phyloP scores from a whole-genome alignment of 768 basidiomycete species.

The Mycena olivaceomarginata region DNA sequence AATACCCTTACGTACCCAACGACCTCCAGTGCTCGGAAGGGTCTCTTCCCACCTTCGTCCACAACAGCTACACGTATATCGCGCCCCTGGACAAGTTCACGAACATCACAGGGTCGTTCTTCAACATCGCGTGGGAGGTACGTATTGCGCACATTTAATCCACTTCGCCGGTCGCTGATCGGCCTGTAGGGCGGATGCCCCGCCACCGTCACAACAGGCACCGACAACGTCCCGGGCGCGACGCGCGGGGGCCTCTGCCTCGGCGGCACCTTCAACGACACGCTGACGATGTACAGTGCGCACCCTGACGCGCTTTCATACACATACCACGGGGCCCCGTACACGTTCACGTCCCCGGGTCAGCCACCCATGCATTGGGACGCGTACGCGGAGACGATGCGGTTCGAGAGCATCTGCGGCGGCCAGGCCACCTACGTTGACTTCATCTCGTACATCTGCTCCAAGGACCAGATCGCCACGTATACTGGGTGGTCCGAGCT shows the following conservation, averaged over 20 bases:
- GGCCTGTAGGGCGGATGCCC: no score
- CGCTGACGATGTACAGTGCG: no score
- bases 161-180: no score
- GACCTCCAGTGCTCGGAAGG: no score
- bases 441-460: slow-evolving; percentile 27
- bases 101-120: slow-evolving; percentile 36
- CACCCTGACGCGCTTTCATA: no score
- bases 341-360: slow-evolving; percentile 17
- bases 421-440: slow-evolving; percentile 39
- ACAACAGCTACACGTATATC: slow-evolving; percentile 21
- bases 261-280: no score
- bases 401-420: slow-evolving; percentile 22
- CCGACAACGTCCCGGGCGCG: no score
- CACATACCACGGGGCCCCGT: background rate
- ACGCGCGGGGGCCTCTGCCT: no score
- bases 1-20: no score
- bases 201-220: no score
- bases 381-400: slow-evolving; percentile 36
- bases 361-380: slow-evolving; percentile 20
- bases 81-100: slow-evolving; percentile 27
- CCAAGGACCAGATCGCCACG: slow-evolving; percentile 1
- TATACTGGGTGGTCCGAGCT: slow-evolving; percentile 29
- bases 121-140: slow-evolving; percentile 18
- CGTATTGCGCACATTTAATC: no score
- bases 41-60: no score